phyloP scores from a whole-genome alignment of 2,329 filamentous ascomycete species.

The Reticulascus tulasneorum region DNA sequence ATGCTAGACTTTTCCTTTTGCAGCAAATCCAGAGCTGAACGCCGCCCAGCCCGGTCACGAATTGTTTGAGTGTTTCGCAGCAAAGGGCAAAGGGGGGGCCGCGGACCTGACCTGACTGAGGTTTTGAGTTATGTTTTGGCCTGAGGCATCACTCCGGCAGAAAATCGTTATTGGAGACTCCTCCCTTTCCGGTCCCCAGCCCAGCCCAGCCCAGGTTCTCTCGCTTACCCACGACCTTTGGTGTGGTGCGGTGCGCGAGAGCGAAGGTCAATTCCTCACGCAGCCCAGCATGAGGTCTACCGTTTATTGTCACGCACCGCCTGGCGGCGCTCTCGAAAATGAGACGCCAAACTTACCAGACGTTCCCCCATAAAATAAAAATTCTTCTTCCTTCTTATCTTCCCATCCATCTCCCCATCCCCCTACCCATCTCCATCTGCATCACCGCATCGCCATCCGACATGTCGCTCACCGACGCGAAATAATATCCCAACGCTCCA shows the following conservation, averaged over 20 bases:
- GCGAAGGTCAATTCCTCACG: constrained; percentile 16
- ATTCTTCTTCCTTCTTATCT: constrained; percentile 16
- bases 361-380: constrained; percentile 31
- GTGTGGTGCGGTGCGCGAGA: constrained; percentile 13
- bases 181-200: constrained; percentile 9
- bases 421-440: constrained; percentile 12
- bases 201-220: constrained; percentile 5
- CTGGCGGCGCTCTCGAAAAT: constrained; percentile 22
- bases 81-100: too few relatives aligned
- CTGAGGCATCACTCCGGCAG: too few relatives aligned
- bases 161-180: too few relatives aligned
- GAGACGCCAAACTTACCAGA: constrained; percentile 31
- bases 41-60: constrained; percentile 9
- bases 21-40: constrained; percentile 12
- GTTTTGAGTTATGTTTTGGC: background rate
- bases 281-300: constrained; percentile 17
- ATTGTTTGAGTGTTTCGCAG: constrained; percentile 9
- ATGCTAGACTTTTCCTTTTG: too few relatives aligned
- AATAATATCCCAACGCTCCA: constrained; percentile 11
- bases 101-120: too few relatives aligned
- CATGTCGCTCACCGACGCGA: constrained; percentile 11
- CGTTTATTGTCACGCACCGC: constrained; percentile 19
- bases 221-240: constrained; percentile 17
- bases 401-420: constrained; percentile 14
- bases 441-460: constrained; percentile 13